These are phyloP conservation scores for Dryas octopetala DNA, from an alignment of 306 rosid species.

Conservation along the genomic window DNA sequence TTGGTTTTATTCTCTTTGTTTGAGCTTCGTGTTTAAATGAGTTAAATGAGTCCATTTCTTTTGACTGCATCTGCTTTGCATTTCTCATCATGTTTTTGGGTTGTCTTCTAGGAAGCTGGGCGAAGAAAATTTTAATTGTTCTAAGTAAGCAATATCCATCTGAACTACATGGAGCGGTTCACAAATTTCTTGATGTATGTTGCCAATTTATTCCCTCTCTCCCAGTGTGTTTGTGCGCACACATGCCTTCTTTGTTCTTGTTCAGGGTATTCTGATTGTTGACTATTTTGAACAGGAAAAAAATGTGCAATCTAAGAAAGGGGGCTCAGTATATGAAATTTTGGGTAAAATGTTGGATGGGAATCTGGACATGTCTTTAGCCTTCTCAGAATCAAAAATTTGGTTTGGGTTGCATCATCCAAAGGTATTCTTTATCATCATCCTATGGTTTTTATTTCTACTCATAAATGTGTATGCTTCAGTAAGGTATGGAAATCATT, in stretches of 20 bases:
- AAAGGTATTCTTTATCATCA: slow-evolving; percentile 44
- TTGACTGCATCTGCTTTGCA: not conserved
- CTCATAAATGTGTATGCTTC: slow-evolving; percentile 17
- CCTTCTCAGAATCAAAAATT: slow-evolving; percentile 59
- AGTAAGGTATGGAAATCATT: slow-evolving; percentile 15
- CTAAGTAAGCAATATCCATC: slow-evolving; percentile 68
- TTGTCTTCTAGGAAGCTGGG: slow-evolving; percentile 62
- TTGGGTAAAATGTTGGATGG: slow-evolving; percentile 69
- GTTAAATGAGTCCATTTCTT: not conserved
- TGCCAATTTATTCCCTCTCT: not conserved
- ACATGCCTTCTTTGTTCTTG: slow-evolving; percentile 11
- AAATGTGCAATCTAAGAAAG: slow-evolving; percentile 50
- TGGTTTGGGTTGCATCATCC: slow-evolving; percentile 90
- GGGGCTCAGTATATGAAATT: slow-evolving; percentile 48
- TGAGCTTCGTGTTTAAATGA: slow-evolving; percentile 1
- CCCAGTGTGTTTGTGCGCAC: not conserved
- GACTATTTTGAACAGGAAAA: slow-evolving; percentile 48
- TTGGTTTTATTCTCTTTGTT: not conserved
- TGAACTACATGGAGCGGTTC: slow-evolving; percentile 68
- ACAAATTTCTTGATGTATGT: slow-evolving; percentile 68
- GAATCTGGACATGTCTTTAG: slow-evolving; percentile 45
- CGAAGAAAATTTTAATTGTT: slow-evolving; percentile 56
- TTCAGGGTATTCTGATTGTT: slow-evolving; percentile 22
- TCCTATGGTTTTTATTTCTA: slow-evolving; percentile 7
- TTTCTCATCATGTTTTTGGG: slow-evolving; percentile 27